Evolutionary conservation across 257 asterid genomes (phyloP), one percentile per base, ranked within the genome.

Genomic region (Solanum etuberosum): DNA sequence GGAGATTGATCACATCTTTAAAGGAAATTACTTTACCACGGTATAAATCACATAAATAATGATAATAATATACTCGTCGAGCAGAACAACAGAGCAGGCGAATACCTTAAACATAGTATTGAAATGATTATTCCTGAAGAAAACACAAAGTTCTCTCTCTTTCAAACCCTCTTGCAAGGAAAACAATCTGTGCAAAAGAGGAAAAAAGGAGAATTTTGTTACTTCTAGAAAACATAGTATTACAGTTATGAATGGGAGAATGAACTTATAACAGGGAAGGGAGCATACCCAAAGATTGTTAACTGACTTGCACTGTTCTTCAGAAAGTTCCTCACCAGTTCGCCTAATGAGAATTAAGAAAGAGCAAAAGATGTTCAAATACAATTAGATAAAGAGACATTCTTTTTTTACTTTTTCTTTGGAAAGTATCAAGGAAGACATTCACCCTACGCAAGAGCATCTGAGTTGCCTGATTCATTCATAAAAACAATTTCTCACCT

Each of bases 101-200:
- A 40, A 71, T 89, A 97, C 99, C 99, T 97, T 97, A 90, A 96
- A 96, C 99, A 97, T 96, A 67, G 98, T 95, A 89, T 96, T 97
- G 95, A 97, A 97, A 92, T 96, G 99, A 89, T 97, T 97, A 92
- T 97, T 97, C 87, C 99, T 93, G 95, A 97, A 97, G 80, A 97
- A 95, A 77, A 97, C 98, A 83, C 98, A 96, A 72, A 97, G 92
- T 91, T 96, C 99, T 3, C 98, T 93, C 90, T 97, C 99, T 93
- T 94, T 97, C 89, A 96, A 92, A 86, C 94, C 93, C 61, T 95
- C 98, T 93, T 88, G 96, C 90, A 97, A 95, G 94, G 95, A 92
- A 91, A 95, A 95, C 42, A 97, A 93, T 86, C 99, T 97, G 98
- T 91, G 43, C 13, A 46, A 9, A 43, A 46, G 85, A 40, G 87